Base-by-base conservation (phyloP, 805 yeast species). In the Maudiozyma serrabonitensis region DNA sequence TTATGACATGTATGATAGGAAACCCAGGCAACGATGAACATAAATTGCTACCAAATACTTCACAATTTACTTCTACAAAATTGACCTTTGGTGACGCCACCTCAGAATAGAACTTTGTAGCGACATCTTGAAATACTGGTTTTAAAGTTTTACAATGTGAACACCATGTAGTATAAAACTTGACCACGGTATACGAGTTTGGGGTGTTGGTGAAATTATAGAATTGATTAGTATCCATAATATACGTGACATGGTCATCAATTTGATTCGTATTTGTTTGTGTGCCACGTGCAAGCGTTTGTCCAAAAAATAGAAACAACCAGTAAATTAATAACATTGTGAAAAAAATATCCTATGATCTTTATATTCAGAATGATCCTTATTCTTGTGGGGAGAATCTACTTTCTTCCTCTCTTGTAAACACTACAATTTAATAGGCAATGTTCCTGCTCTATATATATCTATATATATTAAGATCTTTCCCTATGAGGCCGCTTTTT, bases 161-260 rank as follows among this genome's bases (percentile, higher is more conserved):
- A 63, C 89, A 82, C 89, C 89, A 82, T 47, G 78, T 80, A 9
- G 89, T 86, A 57, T 75, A 81, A 55, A 63, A 66, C 43, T 67
- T 67, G 2, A 67, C 64, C 37, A 67, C 57, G 1, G 68, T 63
- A 48, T 60, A 67, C 6, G 64, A 50, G 19, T 56, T 53, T 12
- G 52, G 54, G 32, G 52, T 55, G 49, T 64, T 62, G 7, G 55
- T 58, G 8, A 52, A 50, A 28, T 64, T 61, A 43, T 63, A 64
- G 46, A 62, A 67, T 16, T 63, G 58, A 19, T 57, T 61, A n/a
- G 55, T 47, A 21, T 60, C 56, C 45, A 47, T 46, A 2, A 63
- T 61, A 41, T 48, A 21, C 38, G 52, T 52, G 13, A 53, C 56
- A 7, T 16, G 12, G 3, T 28, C 32, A 28, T 28, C 32, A 8